phyloP scores from a whole-genome alignment of 768 basidiomycete species.

The Tremella mesenterica region DNA sequence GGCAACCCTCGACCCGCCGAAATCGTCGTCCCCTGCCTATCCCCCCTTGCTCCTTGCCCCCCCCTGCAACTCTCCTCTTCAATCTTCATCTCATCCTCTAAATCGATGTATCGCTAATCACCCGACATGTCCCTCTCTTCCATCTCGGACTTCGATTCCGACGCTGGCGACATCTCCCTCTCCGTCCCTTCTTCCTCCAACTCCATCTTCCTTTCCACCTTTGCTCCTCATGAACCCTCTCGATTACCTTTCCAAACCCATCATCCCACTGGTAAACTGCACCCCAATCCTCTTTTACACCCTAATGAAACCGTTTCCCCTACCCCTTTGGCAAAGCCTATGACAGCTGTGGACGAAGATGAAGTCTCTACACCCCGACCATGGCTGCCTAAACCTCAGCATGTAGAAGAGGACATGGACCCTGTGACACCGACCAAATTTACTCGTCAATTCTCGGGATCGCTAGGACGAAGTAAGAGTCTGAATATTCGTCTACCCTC shows the following conservation, averaged over 20 bases:
- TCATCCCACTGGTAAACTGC: background rate
- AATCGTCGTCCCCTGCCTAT: no score
- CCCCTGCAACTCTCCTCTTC: no score
- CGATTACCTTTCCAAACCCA: background rate
- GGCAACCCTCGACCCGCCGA: no score
- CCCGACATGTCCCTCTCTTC: background rate
- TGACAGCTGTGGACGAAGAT: background rate
- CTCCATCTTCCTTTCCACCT: slow-evolving; percentile 2
- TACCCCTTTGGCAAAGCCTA: background rate
- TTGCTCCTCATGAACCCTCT: background rate
- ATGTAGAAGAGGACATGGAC: background rate
- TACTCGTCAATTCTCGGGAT: background rate
- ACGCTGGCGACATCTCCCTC: slow-evolving; percentile 15
- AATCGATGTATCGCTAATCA: no score
- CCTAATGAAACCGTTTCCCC: background rate
- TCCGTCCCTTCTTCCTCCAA: slow-evolving; percentile 3
- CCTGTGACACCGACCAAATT: background rate
- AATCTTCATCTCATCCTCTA: no score
- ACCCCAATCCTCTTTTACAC: no score
- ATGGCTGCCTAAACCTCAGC: background rate
- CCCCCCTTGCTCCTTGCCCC: no score
- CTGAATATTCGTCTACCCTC: slow-evolving; percentile 18
- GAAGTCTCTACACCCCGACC: background rate
- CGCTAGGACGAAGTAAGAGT: slow-evolving; percentile 12
- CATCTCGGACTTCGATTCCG: slow-evolving; percentile 6